Evolutionary conservation across 176 grass and related monocot species (phyloP), one percentile per base, ranked within the genome.

Genomic region (Triticum turgidum): DNA sequence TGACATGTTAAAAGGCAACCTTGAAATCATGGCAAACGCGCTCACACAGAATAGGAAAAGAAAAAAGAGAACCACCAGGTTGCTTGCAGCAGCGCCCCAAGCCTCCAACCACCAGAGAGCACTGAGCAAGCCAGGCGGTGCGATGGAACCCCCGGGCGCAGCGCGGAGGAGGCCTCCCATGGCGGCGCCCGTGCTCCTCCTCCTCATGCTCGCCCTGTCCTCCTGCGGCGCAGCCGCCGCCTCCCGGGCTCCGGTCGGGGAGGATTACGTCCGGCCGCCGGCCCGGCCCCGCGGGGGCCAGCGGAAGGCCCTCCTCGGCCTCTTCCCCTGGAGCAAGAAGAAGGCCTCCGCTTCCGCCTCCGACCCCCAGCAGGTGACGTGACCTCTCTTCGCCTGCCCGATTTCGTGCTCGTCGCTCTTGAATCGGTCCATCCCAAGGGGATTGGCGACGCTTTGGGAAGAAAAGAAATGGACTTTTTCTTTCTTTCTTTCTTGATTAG

Each of bases 211-310:
- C 38, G 21, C 64, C 38, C 61, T 80, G 18, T 63, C 39, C 59
- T 73, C 65, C 49, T 85, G 11, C 64, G 44, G 52, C 66, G 7
- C 35, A 1, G 44, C 44, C 41, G 15, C 51, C 13, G 59, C 62
- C 37, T 67, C 78, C 29, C 65, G 88, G 27, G 69, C 61, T 47
- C 64, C 6, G 45, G 74, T 92, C 35, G 93, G 93, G 1, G 93
- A 92, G 90, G 88, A 88, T 71, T 95, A 95, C 64, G 86, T 92
- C 69, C 86, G 90, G 4, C 90, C 93, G 20, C 44, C 44, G 63
- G 74, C 90, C 38, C 83, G 85, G 25, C 32, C 1, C 45, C 27
- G 5, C 73, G 74, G 32, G 24, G 41, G 13, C 30, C 77, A 88
- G 64, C 69, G 86, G 54, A 86, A 82, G 84, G 73, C 80, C 14